Base-by-base conservation (phyloP, 768 basidiomycete species). In the Mycena filopes region DNA sequence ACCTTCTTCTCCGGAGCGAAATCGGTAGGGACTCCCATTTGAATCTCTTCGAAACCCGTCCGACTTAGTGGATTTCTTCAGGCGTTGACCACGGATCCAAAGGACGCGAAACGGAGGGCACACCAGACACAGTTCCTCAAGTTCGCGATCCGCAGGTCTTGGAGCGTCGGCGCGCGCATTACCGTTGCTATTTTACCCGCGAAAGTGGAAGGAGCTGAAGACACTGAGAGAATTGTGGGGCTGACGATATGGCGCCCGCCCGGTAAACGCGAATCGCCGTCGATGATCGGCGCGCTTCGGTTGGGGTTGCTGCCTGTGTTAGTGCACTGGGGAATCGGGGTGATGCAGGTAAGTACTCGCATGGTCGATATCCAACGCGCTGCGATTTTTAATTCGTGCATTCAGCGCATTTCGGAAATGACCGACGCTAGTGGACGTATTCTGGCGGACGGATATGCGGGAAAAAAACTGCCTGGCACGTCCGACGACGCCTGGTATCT, bases 401-500 rank as follows among this genome's bases (percentile, higher is more conserved):
- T 33, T 6, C 15, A 57, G 55, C 55, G 55, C 43, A 57, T 57
- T 46, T 57, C 55, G 29, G 55, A 57, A 10, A 26, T 57, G 8
- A 20, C 26, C 20, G 42, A 57, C 4, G 23, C 55, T 2, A 47
- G 38, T n/a, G 26, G 46, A 46, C 43, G 46, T 46, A 43, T 41
- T 23, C 55, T 57, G 29, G 29, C 15, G 9, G 42, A 45, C 16
- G 43, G 55, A 20, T 57, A 57, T 29, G 43, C 42, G 6, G 42
- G n/a, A 33, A 33, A 25, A 31, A 57, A 57, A 41, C 55, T 57
- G 7, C 42, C 55, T 4, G 64, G 57, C 25, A 57, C 57, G 23
- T 42, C 64, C 1, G 58, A 66, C 6, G 50, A 66, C 36, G 54
- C 58, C 16, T 66, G 64, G 64, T 54, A 60, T 45, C 51, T 66